Base-by-base conservation (phyloP, 176 grass and related monocot species). In the Oryza punctata region DNA sequence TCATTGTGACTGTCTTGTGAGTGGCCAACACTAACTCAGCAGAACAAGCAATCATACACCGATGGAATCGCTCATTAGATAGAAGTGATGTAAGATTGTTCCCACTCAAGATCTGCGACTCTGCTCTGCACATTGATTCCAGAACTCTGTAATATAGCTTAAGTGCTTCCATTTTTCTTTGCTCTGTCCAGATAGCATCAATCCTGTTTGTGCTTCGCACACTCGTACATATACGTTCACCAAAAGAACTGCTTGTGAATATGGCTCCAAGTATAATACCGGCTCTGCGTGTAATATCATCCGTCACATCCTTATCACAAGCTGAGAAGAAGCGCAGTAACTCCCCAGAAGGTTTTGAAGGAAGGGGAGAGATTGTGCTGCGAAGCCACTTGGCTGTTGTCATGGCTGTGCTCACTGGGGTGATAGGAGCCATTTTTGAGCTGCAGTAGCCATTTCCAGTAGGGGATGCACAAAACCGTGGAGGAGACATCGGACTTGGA, bases 371-470 rank as follows among this genome's bases (percentile, higher is more conserved):
- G 82, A 98, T 91, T 47, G 92, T 85, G 73, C 49, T 84, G 12
- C 93, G 82, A 40, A 98, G 93, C 96, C 96, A 98, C 87, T 95
- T 98, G 41, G 96, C 96, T 78, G 93, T 98, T 38, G 96, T 98
- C 91, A 98, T 93, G 35, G 96, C 93, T 35, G 87, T 92, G 85
- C 93, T 98, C 25, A 98, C 96, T 81, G 96, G 96, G 67, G 96
- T 98, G 67, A 82, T 81, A 72, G 96, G 96, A 86, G 87, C 91
- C 74, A 99, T 85, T 80, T 87, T 94, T 78, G 79, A 79, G 84
- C 73, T 82, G 60, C 46, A 67, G 45, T 86, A 83, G 47, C 28
- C 37, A 78, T 79, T 86, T 67, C 88, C 79, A 2, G 47, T 81
- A 65, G 91, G 93, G 37, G 93, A 93, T 5, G 84, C 74, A 77